Evolutionary conservation across 495 filamentous ascomycete genomes (phyloP).

Genomic region (Pyrenopolyporus hunteri): DNA sequence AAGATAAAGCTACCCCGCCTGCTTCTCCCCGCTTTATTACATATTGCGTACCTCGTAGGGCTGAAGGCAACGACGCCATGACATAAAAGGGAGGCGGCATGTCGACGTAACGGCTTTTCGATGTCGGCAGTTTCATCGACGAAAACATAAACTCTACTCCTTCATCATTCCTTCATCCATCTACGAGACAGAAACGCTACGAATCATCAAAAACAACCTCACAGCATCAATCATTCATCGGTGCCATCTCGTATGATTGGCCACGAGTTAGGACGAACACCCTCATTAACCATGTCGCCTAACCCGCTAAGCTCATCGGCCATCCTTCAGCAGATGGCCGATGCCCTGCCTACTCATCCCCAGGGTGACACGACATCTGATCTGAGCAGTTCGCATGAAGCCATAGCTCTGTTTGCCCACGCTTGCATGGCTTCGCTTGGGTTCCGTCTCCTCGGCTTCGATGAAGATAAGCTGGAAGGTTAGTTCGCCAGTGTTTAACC

Average conservation of each 20-base stretch:
- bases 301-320: constrained; percentile 50
- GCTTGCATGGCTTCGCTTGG: constrained; percentile 80
- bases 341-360: constrained; percentile 60
- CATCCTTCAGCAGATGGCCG: constrained; percentile 61
- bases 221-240: background rate
- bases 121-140: constrained; percentile 12
- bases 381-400: constrained; percentile 81
- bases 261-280: constrained; percentile 4
- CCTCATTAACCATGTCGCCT: constrained; percentile 24
- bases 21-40: constrained; percentile 16
- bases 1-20: constrained; percentile 48
- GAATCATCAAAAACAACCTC: background rate
- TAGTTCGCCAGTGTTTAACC: too few species aligned
- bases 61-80: constrained; percentile 38
- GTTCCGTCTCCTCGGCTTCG: constrained; percentile 82
- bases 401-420: constrained; percentile 82
- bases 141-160: too few species aligned
- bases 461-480: constrained; percentile 69
- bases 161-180: background rate
- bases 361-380: constrained; percentile 59
- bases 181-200: too few species aligned
- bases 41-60: constrained; percentile 29
- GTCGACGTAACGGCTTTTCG: background rate
- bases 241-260: too few species aligned
- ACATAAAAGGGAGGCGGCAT: constrained; percentile 30